A percentile compares a stretch with the other conserved stretches of the same genome.
Conservation (phyloP, 2,329 filamentous ascomycete species). For the Calonectria hongkongensis region DNA sequence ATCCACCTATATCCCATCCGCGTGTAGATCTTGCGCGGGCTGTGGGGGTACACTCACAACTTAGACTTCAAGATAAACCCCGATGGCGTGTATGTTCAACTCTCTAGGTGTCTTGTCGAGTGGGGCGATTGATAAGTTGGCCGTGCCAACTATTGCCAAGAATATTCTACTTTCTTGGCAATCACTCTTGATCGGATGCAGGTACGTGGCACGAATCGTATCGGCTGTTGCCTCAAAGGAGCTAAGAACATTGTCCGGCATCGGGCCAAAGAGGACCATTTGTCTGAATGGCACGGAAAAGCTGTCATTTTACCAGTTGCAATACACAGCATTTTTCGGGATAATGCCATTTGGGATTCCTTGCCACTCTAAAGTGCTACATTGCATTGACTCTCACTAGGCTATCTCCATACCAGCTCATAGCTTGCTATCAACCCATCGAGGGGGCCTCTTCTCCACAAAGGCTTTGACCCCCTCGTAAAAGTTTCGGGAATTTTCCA, state of each 20-base stretch:
- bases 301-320: no score
- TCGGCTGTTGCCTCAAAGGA: not conserved
- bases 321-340: no score
- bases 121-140: not conserved
- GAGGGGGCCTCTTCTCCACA: not conserved
- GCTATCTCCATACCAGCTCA: not conserved
- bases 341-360: no score
- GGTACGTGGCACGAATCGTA: not conserved
- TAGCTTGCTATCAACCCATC: not conserved
- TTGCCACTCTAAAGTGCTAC: not conserved
- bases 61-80: not conserved
- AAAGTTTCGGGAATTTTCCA: not conserved
- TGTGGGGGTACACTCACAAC: not conserved
- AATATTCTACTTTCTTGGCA: not conserved
- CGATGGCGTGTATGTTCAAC: not conserved
- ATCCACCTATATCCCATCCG: not conserved
- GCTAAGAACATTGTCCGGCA: not conserved
- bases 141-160: not conserved
- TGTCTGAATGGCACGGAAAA: not conserved
- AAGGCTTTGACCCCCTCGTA: slow-evolving; percentile 1
- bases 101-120: not conserved
- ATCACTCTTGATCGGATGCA: not conserved
- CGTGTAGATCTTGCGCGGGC: not conserved
- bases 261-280: not conserved
- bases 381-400: no score